A percentile compares a stretch with the other conserved stretches of the same genome.
Conservation (phyloP, 2,329 filamentous ascomycete genomes). For the Epichloe festucae region DNA sequence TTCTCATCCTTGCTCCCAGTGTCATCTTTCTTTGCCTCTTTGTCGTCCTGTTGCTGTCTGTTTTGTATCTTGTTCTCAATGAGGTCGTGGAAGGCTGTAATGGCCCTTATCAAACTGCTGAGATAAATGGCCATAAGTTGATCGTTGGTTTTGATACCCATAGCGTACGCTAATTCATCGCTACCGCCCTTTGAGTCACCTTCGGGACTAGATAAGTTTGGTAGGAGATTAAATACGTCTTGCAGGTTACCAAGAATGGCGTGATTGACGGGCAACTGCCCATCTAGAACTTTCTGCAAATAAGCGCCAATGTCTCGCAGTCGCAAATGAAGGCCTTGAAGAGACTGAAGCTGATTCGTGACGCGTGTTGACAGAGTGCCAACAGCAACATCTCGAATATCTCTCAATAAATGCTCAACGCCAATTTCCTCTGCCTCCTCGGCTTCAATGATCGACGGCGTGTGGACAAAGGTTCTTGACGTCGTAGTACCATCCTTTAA, state of each 20-base stretch:
- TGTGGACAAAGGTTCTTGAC: slow-evolving; percentile 95
- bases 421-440: slow-evolving; percentile 99
- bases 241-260: slow-evolving; percentile 96
- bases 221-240: slow-evolving; percentile 96
- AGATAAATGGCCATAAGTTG: slow-evolving; percentile 98
- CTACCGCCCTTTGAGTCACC: slow-evolving; percentile 52
- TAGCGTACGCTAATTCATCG: slow-evolving; percentile 82
- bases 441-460: slow-evolving; percentile 93
- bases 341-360: slow-evolving; percentile 92
- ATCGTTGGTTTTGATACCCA: slow-evolving; percentile 99
- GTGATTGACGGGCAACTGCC: slow-evolving; percentile 89
- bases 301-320: slow-evolving; percentile 93
- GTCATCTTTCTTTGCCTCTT: slow-evolving; percentile 74
- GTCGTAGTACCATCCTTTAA: slow-evolving; percentile 88
- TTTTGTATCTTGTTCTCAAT: slow-evolving; percentile 99
- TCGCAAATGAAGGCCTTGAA: slow-evolving; percentile 89
- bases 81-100: slow-evolving; percentile 96
- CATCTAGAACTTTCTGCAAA: slow-evolving; percentile 88
- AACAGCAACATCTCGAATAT: slow-evolving; percentile 95
- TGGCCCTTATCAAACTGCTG: slow-evolving; percentile 89
- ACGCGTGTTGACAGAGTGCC: slow-evolving; percentile 93
- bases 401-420: slow-evolving; percentile 91
- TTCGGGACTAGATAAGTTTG: slow-evolving; percentile 81
- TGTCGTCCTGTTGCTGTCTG: slow-evolving; percentile 90
- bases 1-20: slow-evolving; percentile 45